Evolutionary conservation across 305 asterid species (phyloP).

Genomic region (Fraxinus floribunda): DNA sequence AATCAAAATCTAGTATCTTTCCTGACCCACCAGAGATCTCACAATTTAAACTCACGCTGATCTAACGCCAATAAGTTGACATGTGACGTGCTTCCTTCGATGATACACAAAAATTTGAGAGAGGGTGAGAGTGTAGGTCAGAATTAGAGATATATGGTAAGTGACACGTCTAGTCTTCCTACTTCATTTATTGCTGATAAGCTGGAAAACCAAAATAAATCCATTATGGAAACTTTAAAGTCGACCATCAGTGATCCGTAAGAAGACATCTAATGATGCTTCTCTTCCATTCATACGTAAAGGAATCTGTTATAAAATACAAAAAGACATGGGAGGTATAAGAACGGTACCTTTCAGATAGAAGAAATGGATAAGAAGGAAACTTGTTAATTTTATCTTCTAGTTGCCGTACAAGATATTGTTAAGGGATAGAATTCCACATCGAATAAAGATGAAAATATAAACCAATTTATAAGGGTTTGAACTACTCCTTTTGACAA

Average conservation of each 20-base stretch:
- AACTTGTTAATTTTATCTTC: neutral
- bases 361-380: neutral
- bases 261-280: neutral
- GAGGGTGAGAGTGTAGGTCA: neutral
- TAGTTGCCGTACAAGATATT: neutral
- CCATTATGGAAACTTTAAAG: neutral
- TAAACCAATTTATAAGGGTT: too few species aligned
- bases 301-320: neutral
- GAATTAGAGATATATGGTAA: neutral
- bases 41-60: neutral
- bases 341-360: neutral
- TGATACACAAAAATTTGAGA: neutral
- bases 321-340: neutral
- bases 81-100: neutral
- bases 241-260: neutral
- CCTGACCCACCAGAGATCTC: neutral
- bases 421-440: too few species aligned
- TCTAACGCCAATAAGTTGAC: neutral
- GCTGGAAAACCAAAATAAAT: neutral
- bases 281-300: neutral
- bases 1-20: neutral
- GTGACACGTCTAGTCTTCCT: neutral
- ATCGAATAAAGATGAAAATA: too few species aligned
- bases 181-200: neutral
- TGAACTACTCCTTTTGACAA: too few species aligned